A percentile compares a stretch with the other conserved stretches of the same genome.
phyloP scores from a whole-genome alignment of 2,329 filamentous ascomycete species.

The Aspergillus neoniger region DNA sequence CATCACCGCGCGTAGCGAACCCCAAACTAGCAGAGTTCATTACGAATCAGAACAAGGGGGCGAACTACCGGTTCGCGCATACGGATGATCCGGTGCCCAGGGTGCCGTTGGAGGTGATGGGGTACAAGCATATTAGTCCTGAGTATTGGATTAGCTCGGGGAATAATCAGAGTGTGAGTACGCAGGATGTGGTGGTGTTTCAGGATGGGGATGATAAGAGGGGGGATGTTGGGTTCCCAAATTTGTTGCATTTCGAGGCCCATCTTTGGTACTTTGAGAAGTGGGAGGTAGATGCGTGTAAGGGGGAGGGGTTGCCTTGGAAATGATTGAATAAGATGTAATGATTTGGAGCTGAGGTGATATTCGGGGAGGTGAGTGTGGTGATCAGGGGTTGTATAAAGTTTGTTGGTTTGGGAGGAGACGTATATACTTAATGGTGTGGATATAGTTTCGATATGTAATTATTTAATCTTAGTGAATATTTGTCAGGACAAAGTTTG shows the following conservation, averaged over 20 bases:
- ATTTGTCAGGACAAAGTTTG: no score
- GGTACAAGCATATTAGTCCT: slow-evolving; percentile 67
- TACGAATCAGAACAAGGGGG: slow-evolving; percentile 54
- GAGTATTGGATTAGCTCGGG: slow-evolving; percentile 64
- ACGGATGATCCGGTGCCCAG: slow-evolving; percentile 67
- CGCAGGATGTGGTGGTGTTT: slow-evolving; percentile 25
- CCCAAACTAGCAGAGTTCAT: slow-evolving; percentile 56
- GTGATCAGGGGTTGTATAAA: no score
- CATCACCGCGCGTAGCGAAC: slow-evolving; percentile 67
- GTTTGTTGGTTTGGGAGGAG: no score
- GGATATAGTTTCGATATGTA: no score
- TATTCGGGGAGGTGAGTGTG: no score
- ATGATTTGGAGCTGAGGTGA: neutral
- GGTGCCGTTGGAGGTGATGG: slow-evolving; percentile 62
- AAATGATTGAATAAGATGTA: neutral
- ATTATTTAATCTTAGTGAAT: no score
- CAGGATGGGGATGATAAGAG: slow-evolving; percentile 25
- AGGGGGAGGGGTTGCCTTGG: neutral
- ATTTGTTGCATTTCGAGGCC: slow-evolving; percentile 17
- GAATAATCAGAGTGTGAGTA: slow-evolving; percentile 21
- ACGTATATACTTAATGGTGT: no score
- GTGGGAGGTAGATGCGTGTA: slow-evolving; percentile 22
- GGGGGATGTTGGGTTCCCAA: slow-evolving; percentile 28
- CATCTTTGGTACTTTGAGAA: slow-evolving; percentile 31
- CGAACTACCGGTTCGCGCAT: slow-evolving; percentile 67